Conservation (phyloP, 371 early-diverging fungal species). For the Mucor irregularis region DNA sequence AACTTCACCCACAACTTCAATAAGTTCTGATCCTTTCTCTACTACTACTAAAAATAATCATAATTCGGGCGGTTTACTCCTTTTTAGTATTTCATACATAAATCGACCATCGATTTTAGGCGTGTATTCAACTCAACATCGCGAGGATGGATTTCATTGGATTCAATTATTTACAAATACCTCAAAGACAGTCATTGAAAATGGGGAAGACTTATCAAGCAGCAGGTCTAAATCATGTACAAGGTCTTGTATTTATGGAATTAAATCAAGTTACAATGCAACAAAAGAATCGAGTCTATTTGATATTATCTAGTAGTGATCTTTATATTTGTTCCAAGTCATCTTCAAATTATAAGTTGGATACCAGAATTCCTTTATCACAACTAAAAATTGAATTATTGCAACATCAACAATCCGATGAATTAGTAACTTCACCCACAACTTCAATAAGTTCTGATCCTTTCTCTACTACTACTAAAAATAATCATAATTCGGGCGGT, state of each 20-base stretch:
- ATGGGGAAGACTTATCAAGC: neutral
- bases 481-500: conserved; percentile 5
- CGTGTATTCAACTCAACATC: conserved; percentile 14
- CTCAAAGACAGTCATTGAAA: too few species aligned
- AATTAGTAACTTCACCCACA: neutral
- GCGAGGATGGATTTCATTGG: conserved; percentile 16
- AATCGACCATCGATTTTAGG: conserved; percentile 13
- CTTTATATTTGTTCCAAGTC: conserved; percentile 2
- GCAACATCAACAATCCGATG: too few species aligned
- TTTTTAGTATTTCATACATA: conserved; percentile 13
- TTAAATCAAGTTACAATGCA: conserved; percentile 13
- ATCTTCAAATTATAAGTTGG: too few species aligned
- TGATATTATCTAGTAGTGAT: conserved; percentile 2
- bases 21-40: neutral
- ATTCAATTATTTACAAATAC: conserved; percentile 13
- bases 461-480: neutral
- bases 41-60: conserved; percentile 1
- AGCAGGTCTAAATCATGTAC: conserved; percentile 7
- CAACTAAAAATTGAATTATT: neutral
- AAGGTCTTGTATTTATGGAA: conserved; percentile 32
- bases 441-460: conserved; percentile 6
- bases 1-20: neutral
- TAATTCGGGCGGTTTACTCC: conserved; percentile 6
- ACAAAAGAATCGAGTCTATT: conserved; percentile 19
- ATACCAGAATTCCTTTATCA: neutral